Conservation (phyloP, 1,139 yeast genomes). For the Zygosaccharomyces sapae region DNA sequence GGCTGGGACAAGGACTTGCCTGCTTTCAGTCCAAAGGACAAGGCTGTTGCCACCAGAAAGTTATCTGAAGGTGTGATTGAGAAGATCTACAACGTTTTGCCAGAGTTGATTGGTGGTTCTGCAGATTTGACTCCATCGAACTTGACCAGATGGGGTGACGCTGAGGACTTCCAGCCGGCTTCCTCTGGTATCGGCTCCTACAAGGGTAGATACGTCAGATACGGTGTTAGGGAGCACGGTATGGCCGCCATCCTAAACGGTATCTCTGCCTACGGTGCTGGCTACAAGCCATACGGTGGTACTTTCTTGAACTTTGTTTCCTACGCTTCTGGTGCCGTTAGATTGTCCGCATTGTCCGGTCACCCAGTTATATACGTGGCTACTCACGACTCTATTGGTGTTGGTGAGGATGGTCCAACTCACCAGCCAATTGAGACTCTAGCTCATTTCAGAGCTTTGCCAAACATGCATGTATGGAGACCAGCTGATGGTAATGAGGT, state of each 20-base stretch:
- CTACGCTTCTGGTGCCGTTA: conserved; percentile 95
- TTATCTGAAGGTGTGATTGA: conserved; percentile 79
- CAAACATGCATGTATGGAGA: conserved; percentile 96
- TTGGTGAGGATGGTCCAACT: conserved; percentile 99
- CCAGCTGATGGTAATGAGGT: conserved; percentile 99
- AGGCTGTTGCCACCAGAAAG: conserved; percentile 91
- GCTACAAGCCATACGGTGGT: conserved; percentile 92
- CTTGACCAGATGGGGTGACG: conserved; percentile 83
- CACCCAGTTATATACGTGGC: conserved; percentile 97
- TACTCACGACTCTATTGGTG: conserved; percentile 97
- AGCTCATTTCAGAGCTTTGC: conserved; percentile 96
- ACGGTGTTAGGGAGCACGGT: conserved; percentile 99
- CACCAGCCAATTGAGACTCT: conserved; percentile 99
- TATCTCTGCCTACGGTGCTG: conserved; percentile 91
- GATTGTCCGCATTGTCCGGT: conserved; percentile 91
- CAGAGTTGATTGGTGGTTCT: conserved; percentile 96
- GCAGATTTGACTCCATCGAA: conserved; percentile 98
- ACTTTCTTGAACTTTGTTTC: conserved; percentile 98
- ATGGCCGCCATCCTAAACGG: conserved; percentile 99
- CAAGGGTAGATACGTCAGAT: conserved; percentile 92
- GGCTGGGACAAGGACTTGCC: conserved; percentile 83
- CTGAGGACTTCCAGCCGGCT: conserved; percentile 93
- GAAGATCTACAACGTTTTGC: conserved; percentile 59
- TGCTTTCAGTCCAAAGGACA: conserved; percentile 69
- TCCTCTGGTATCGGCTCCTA: conserved; percentile 77